Conservation (phyloP, 257 asterid genomes). For the Rubia yunnanensis region DNA sequence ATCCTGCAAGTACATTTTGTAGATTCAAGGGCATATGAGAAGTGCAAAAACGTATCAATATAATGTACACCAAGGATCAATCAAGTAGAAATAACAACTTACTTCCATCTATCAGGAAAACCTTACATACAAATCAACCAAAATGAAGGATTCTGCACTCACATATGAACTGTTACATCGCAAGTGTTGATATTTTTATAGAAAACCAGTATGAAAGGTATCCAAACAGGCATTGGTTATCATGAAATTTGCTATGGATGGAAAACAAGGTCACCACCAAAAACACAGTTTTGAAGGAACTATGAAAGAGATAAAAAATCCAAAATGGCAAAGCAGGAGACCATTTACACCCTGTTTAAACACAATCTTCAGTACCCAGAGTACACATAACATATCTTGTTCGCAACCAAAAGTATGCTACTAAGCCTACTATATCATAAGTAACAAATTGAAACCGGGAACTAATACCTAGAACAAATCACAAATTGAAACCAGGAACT, state of each 20-base stretch:
- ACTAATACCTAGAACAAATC: too few relatives aligned
- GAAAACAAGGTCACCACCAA: not conserved
- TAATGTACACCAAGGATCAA: not conserved
- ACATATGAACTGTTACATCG: not conserved
- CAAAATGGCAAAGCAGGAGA: not conserved
- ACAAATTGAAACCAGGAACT: too few relatives aligned
- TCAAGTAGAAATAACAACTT: not conserved
- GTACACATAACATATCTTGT: not conserved
- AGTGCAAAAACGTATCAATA: not conserved
- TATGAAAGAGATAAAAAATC: not conserved
- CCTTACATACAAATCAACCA: not conserved
- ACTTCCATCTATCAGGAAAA: not conserved
- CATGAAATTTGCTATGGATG: not conserved
- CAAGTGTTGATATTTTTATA: too few relatives aligned
- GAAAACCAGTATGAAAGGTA: not conserved
- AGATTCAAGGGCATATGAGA: not conserved
- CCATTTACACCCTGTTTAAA: not conserved
- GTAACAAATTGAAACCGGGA: not conserved
- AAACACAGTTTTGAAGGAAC: not conserved
- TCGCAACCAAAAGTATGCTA: not conserved
- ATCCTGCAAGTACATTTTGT: slow-evolving; percentile 34
- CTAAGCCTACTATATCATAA: too few relatives aligned
- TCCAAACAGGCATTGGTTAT: not conserved
- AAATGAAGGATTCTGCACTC: not conserved
- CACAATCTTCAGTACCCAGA: not conserved